These are phyloP conservation scores for Pichia sporocuriosa DNA, from an alignment of 805 yeast species.

Conservation along the genomic window DNA sequence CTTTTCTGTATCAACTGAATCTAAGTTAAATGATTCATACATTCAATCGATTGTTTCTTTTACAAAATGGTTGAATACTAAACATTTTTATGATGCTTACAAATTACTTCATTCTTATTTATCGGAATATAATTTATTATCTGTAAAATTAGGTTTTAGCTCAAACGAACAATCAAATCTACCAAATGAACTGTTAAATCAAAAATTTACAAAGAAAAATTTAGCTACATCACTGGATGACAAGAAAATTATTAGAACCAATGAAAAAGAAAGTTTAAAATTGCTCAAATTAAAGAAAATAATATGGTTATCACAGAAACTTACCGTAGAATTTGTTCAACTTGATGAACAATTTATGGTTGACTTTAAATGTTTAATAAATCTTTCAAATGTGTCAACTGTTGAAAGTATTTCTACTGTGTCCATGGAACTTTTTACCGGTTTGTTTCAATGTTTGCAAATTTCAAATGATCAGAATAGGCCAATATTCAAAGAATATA, in stretches of 20 bases:
- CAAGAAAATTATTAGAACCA: not conserved
- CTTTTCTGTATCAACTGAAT: slow-evolving; percentile 11
- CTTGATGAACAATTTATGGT: slow-evolving; percentile 22
- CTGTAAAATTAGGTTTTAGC: slow-evolving; percentile 4
- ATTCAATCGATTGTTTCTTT: slow-evolving; percentile 15
- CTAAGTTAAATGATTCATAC: slow-evolving; percentile 15
- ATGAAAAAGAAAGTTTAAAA: slow-evolving; percentile 13
- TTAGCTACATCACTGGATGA: too few relatives aligned
- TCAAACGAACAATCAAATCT: not conserved
- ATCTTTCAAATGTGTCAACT: slow-evolving; percentile 25
- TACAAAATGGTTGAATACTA: slow-evolving; percentile 8
- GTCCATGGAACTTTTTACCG: slow-evolving; percentile 23
- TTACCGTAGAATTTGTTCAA: slow-evolving; percentile 21
- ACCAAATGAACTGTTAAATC: not conserved
- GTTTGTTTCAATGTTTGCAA: slow-evolving; percentile 24
- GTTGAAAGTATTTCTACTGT: slow-evolving; percentile 26
- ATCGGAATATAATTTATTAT: slow-evolving; percentile 2
- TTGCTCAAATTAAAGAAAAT: slow-evolving; percentile 24
- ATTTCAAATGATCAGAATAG: slow-evolving; percentile 17
- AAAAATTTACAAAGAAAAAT: too few relatives aligned
- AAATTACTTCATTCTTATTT: not conserved
- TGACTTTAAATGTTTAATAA: slow-evolving; percentile 25
- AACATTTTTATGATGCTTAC: not conserved
- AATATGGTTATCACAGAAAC: slow-evolving; percentile 28
- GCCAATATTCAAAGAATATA: slow-evolving; percentile 24